Conservation (phyloP, 805 yeast species). For the Yamadazyma scolyti region DNA sequence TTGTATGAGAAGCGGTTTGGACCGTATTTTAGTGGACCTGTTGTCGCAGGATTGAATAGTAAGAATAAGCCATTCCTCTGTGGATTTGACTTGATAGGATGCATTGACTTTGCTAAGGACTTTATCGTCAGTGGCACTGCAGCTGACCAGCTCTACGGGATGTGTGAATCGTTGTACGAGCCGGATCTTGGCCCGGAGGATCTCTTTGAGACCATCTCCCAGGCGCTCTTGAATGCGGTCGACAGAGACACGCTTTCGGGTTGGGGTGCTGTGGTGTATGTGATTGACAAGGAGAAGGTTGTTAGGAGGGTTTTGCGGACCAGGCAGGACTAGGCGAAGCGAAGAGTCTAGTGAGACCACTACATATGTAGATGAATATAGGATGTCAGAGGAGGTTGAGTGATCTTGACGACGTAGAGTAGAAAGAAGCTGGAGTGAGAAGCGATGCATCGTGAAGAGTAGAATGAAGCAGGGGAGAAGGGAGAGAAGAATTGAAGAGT, state of each 20-base stretch:
- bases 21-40: constrained; percentile 94
- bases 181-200: constrained; percentile 93
- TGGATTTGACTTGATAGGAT: constrained; percentile 94
- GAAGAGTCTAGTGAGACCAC: no score
- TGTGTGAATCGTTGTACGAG: constrained; percentile 96
- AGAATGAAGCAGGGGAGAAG: no score
- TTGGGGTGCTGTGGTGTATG: constrained; percentile 96
- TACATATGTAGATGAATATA: no score
- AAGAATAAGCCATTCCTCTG: constrained; percentile 86
- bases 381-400: no score
- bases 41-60: constrained; percentile 90
- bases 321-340: constrained; percentile 94
- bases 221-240: constrained; percentile 88
- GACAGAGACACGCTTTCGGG: constrained; percentile 98
- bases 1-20: constrained; percentile 91
- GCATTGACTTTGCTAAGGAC: constrained; percentile 92
- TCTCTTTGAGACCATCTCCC: constrained; percentile 91
- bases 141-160: constrained; percentile 93
- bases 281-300: constrained; percentile 89
- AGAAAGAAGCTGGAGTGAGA: no score
- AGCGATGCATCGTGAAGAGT: no score
- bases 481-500: no score
- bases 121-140: constrained; percentile 97
- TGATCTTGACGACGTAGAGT: no score
- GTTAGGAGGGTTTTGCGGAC: constrained; percentile 84